Percentiles rank a stretch among this genome's conserved stretches.
phyloP scores from a whole-genome alignment of 805 yeast species.

The Suhomyces xylopsoci region DNA sequence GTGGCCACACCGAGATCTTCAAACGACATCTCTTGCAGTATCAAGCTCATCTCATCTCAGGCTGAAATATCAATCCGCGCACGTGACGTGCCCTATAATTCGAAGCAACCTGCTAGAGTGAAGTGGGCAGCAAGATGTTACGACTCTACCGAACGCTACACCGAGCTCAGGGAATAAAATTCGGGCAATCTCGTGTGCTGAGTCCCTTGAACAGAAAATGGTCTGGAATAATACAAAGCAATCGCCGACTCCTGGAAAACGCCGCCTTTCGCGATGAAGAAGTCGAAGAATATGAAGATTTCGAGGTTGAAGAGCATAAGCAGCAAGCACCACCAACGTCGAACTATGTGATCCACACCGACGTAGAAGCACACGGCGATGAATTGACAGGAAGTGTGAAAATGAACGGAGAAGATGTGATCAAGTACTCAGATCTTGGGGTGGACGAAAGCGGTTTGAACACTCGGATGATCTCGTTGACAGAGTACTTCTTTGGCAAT shows the following conservation, averaged over 20 bases:
- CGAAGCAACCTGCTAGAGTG: background rate
- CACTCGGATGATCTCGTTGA: constrained; percentile 19
- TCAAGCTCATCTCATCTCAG: background rate
- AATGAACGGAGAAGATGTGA: background rate
- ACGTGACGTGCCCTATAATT: background rate
- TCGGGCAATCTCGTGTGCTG: background rate
- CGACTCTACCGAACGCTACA: background rate
- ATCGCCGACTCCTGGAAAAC: background rate
- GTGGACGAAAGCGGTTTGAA: constrained; percentile 16
- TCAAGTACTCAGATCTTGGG: constrained; percentile 17
- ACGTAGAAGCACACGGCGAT: background rate
- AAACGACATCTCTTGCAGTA: constrained; percentile 38
- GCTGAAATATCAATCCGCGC: background rate
- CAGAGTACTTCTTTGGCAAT: constrained; percentile 41
- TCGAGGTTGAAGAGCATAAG: background rate
- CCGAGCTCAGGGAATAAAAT: background rate
- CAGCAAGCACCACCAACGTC: background rate
- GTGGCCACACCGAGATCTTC: constrained; percentile 69
- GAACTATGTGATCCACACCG: constrained; percentile 5
- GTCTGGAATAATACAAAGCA: background rate
- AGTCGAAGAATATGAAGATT: background rate
- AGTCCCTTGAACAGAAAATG: background rate
- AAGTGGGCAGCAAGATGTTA: background rate
- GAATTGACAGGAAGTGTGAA: background rate
- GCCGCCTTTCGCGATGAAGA: background rate